These are phyloP conservation scores for Arthrobotrys sphaeroides DNA, from an alignment of 2,329 filamentous ascomycete species.

Conservation along the genomic window DNA sequence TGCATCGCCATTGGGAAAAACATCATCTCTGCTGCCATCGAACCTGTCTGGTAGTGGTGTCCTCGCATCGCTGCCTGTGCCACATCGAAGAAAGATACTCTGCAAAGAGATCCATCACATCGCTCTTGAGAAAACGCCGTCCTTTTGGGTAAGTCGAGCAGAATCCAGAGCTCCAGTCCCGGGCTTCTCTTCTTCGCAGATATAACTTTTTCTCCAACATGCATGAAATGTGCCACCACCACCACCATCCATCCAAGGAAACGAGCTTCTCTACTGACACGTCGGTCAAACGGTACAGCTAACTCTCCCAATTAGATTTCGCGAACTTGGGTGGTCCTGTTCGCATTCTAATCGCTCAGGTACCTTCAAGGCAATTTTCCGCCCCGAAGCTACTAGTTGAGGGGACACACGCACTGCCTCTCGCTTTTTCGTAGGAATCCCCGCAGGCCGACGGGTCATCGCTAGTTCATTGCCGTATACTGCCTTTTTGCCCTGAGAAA, in stretches of 20 bases:
- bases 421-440: conserved; percentile 45
- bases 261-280: conserved; percentile 47
- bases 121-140: conserved; percentile 3
- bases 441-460: conserved; percentile 43
- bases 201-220: conserved; percentile 20
- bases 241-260: not conserved
- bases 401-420: conserved; percentile 39
- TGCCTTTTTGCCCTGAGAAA: conserved; percentile 22
- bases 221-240: conserved; percentile 48
- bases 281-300: conserved; percentile 33
- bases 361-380: conserved; percentile 42
- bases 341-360: conserved; percentile 38
- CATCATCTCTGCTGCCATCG: conserved; percentile 45
- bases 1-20: conserved; percentile 28
- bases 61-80: conserved; percentile 24
- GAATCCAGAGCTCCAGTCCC: conserved; percentile 26
- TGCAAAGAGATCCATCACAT: not conserved
- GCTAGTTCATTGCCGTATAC: conserved; percentile 22
- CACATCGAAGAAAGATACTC: conserved; percentile 24
- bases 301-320: conserved; percentile 41
- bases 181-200: conserved; percentile 6
- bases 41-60: not conserved
- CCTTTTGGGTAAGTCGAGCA: conserved; percentile 43
- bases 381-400: conserved; percentile 33
- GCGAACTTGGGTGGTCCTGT: conserved; percentile 8